These are phyloP conservation scores for Colletotrichum sp. DNA, from an alignment of 2,329 filamentous ascomycete genomes.

Conservation along the genomic window DNA sequence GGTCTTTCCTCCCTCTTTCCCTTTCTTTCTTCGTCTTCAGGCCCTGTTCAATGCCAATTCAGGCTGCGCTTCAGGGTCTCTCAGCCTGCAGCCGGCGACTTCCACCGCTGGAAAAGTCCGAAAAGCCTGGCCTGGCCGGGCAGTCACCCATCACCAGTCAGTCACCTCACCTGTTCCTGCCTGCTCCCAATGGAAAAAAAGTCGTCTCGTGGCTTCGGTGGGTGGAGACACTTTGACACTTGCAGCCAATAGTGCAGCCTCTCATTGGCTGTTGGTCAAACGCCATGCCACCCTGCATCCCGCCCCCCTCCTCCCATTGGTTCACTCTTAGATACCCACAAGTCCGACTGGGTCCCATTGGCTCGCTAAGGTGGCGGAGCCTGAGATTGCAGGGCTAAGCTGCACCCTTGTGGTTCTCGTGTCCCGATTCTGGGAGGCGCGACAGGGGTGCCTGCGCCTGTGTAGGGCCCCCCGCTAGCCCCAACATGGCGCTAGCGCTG, in stretches of 20 bases:
- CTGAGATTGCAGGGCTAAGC: not conserved
- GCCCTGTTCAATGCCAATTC: not conserved
- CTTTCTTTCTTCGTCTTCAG: not conserved
- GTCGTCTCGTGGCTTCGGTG: slow-evolving; percentile 18
- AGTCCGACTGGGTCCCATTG: not conserved
- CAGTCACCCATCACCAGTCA: not conserved
- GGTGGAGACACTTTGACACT: slow-evolving; percentile 4
- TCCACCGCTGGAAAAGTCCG: not conserved
- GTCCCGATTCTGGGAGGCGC: slow-evolving; percentile 1
- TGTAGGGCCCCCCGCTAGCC: not conserved
- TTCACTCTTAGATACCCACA: not conserved
- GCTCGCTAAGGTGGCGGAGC: slow-evolving; percentile 20
- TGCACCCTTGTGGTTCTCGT: not conserved
- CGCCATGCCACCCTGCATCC: not conserved
- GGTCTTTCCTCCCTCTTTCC: not conserved
- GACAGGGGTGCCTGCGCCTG: not conserved
- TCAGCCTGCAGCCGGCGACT: not conserved
- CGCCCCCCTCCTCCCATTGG: not conserved
- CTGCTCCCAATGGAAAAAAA: not conserved
- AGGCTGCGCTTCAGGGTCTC: not conserved
- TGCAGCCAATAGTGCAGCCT: not conserved
- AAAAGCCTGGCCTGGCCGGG: not conserved
- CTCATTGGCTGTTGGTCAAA: not conserved
- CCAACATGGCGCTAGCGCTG: not conserved
- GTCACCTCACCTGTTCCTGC: not conserved